Evolutionary conservation across 768 basidiomycete genomes (phyloP).

Genomic region (Podaxis sp.): DNA sequence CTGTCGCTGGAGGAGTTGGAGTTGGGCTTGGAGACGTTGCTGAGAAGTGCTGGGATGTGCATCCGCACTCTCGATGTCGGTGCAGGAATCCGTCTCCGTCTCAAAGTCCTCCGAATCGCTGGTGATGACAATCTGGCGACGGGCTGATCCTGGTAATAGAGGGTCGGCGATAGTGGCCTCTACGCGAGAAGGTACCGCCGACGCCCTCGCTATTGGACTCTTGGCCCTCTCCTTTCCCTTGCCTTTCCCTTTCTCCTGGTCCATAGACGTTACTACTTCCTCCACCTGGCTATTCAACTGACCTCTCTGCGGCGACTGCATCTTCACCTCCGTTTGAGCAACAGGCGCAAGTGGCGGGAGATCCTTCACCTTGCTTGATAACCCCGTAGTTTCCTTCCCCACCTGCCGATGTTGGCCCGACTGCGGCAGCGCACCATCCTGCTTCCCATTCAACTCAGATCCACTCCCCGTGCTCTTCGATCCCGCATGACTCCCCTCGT

Average conservation of each 20-base stretch:
- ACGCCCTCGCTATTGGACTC: not conserved
- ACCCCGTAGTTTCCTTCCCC: not conserved
- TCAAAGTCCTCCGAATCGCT: conserved; percentile 14
- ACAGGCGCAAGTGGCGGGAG: not conserved
- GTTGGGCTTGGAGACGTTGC: not conserved
- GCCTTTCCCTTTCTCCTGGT: conserved; percentile 18
- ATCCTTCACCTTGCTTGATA: not conserved
- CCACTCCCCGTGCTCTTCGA: conserved; percentile 12
- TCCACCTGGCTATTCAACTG: conserved; percentile 6
- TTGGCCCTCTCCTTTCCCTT: conserved; percentile 14
- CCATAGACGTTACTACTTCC: conserved; percentile 16
- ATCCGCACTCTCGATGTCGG: conserved; percentile 6
- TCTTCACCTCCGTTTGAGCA: conserved; percentile 10
- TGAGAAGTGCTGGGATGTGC: not conserved
- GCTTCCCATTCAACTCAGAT: not conserved
- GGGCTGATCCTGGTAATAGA: conserved; percentile 3
- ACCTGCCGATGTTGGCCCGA: not conserved
- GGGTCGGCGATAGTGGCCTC: conserved; percentile 12
- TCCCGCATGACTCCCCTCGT: conserved; percentile 1
- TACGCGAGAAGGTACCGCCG: not conserved
- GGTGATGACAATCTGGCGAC: conserved; percentile 5
- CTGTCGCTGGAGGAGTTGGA: not conserved
- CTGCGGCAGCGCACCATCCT: not conserved
- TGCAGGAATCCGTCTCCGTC: conserved; percentile 12
- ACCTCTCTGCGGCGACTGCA: not conserved